Conservation (phyloP, 495 filamentous ascomycete species). For the Aspergillus mulundensis region DNA sequence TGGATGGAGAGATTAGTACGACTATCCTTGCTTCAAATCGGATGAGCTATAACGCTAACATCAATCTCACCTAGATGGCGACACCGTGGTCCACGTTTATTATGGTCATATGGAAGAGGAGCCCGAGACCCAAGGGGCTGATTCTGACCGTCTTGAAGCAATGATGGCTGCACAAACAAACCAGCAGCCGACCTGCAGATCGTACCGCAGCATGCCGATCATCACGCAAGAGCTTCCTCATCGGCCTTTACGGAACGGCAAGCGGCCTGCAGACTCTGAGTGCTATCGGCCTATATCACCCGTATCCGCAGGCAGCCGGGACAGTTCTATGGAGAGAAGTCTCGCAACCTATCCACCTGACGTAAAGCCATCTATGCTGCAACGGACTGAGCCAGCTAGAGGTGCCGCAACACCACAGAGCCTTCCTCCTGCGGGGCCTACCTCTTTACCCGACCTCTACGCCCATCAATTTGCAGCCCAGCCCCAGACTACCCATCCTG, state of each 20-base stretch:
- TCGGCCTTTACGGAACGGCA: slow-evolving; percentile 1
- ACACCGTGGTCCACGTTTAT: slow-evolving; percentile 22
- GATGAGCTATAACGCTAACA: background rate
- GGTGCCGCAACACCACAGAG: slow-evolving; percentile 1
- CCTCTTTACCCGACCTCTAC: slow-evolving; percentile 17
- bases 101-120: slow-evolving; percentile 24
- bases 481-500: slow-evolving; percentile 9
- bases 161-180: background rate
- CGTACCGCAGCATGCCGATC: background rate
- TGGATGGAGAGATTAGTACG: slow-evolving; percentile 59
- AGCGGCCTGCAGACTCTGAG: slow-evolving; percentile 7
- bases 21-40: background rate
- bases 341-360: slow-evolving; percentile 16
- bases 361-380: slow-evolving; percentile 14
- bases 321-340: slow-evolving; percentile 19
- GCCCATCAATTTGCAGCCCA: slow-evolving; percentile 13
- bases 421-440: slow-evolving; percentile 3
- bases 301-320: slow-evolving; percentile 16
- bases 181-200: background rate
- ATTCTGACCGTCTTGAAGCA: background rate
- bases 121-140: slow-evolving; percentile 9
- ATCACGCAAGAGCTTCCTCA: background rate
- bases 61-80: slow-evolving; percentile 16
- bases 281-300: slow-evolving; percentile 18
- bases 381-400: slow-evolving; percentile 6